Percentiles rank a stretch among this genome's conserved stretches.
Conservation (phyloP, 2,329 filamentous ascomycete species). For the Penicillium psychrosexuale region DNA sequence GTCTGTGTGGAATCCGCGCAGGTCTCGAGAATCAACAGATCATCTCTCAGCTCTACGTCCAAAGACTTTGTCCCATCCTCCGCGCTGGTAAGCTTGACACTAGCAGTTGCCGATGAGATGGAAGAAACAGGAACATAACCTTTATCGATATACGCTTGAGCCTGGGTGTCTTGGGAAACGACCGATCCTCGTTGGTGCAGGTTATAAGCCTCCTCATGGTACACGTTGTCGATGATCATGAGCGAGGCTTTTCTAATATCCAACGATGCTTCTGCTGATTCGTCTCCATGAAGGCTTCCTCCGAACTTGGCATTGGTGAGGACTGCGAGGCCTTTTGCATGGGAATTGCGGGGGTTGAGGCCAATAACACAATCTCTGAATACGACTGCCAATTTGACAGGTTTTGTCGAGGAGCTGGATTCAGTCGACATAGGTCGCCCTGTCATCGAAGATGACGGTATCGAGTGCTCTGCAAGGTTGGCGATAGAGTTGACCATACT, state of each 20-base stretch:
- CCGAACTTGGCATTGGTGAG: conserved; percentile 73
- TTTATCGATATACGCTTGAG: conserved; percentile 52
- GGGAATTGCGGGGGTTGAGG: conserved; percentile 71
- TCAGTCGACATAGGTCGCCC: conserved; percentile 18
- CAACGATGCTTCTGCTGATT: conserved; percentile 61
- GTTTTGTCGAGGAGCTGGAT: conserved; percentile 45
- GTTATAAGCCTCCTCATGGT: conserved; percentile 41
- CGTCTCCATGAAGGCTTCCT: conserved; percentile 63
- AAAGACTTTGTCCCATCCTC: conserved; percentile 63
- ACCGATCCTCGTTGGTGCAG: conserved; percentile 26
- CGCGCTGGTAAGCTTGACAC: conserved; percentile 58
- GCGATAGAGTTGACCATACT: conserved; percentile 76
- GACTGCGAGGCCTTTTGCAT: conserved; percentile 74
- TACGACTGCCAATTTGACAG: conserved; percentile 56
- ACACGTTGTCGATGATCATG: conserved; percentile 74
- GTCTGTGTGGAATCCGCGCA: conserved; percentile 98
- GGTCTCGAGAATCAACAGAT: conserved; percentile 85
- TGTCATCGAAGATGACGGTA: conserved; percentile 5
- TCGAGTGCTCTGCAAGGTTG: conserved; percentile 60
- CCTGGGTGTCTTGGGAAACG: conserved; percentile 42
- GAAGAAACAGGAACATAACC: conserved; percentile 87
- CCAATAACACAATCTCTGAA: conserved; percentile 79
- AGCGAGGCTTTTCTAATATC: conserved; percentile 78
- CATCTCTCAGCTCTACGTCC: conserved; percentile 77
- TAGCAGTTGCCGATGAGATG: conserved; percentile 74